A percentile compares a stretch with the other conserved stretches of the same genome.
Evolutionary conservation across 352 stramenopile species (phyloP).

Genomic region (Peronosclerospora sorghi): DNA sequence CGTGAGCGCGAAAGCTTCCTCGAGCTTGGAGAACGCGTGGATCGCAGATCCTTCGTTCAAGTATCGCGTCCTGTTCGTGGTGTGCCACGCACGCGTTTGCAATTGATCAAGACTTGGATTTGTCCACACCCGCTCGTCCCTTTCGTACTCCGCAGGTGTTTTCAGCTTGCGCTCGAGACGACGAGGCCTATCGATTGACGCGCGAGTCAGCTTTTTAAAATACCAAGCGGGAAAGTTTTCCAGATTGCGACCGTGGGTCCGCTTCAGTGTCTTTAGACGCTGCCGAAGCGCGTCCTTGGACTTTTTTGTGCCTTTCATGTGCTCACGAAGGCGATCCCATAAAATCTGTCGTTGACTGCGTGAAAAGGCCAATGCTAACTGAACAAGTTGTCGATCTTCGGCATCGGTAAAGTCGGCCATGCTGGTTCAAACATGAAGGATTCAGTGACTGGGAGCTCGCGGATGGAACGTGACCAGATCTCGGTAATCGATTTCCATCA

Average conservation of each 20-base stretch:
- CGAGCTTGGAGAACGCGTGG: background rate
- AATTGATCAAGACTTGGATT: background rate
- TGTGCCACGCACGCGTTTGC: background rate
- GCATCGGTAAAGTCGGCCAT: constrained; percentile 51
- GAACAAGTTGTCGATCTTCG: constrained; percentile 44
- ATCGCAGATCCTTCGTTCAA: background rate
- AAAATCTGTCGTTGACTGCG: constrained; percentile 10
- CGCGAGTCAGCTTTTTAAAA: constrained; percentile 15
- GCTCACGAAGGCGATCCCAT: constrained; percentile 21
- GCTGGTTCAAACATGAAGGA: background rate
- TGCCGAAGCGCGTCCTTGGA: constrained; percentile 28
- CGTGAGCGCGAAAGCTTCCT: background rate
- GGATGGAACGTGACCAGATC: constrained; percentile 10
- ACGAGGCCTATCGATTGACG: background rate
- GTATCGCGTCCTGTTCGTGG: background rate
- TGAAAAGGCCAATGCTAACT: constrained; percentile 19
- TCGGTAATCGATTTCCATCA: constrained; percentile 23
- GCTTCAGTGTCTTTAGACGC: constrained; percentile 48
- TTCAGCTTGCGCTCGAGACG: background rate
- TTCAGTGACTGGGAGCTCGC: background rate
- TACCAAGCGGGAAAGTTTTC: constrained; percentile 28
- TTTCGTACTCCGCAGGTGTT: background rate
- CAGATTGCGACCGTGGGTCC: constrained; percentile 25
- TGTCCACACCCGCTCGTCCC: background rate
- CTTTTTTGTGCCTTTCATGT: constrained; percentile 22